phyloP scores from a whole-genome alignment of 2,329 filamentous ascomycete genomes.

The Parascedosporium putredinis region DNA sequence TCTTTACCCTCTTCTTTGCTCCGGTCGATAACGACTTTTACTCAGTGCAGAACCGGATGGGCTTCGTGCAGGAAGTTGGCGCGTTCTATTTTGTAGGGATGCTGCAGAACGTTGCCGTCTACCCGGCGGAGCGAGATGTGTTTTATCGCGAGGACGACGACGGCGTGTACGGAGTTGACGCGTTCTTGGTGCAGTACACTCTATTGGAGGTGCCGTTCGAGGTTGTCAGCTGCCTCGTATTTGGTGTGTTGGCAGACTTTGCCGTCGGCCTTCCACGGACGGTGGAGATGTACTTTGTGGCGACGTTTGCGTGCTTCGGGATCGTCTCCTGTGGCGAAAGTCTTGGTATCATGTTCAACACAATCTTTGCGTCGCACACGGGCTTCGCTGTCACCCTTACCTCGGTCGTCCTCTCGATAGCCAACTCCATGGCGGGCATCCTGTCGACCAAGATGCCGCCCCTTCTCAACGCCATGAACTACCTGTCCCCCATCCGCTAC shows the following conservation, averaged over 20 bases:
- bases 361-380: conserved; percentile 54
- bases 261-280: conserved; percentile 56
- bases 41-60: conserved; percentile 62
- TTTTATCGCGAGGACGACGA: conserved; percentile 72
- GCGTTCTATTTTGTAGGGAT: conserved; percentile 68
- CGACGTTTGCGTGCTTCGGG: conserved; percentile 59
- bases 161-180: conserved; percentile 58
- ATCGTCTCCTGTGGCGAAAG: conserved; percentile 67
- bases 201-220: conserved; percentile 64
- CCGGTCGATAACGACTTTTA: conserved; percentile 60
- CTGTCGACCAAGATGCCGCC: conserved; percentile 59
- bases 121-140: conserved; percentile 61
- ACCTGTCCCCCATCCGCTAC: conserved; percentile 63
- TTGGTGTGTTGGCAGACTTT: conserved; percentile 52
- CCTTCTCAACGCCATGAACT: conserved; percentile 58
- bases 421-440: conserved; percentile 61
- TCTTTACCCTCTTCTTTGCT: conserved; percentile 60
- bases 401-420: conserved; percentile 57
- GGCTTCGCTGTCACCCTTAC: conserved; percentile 69
- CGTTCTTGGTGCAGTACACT: conserved; percentile 62
- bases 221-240: conserved; percentile 52
- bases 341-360: conserved; percentile 72
- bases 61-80: conserved; percentile 61
- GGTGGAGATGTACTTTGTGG: conserved; percentile 54
- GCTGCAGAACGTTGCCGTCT: conserved; percentile 68